These are phyloP conservation scores for Coemansia sp. DNA, from an alignment of 371 early-diverging fungal species.

Conservation along the genomic window DNA sequence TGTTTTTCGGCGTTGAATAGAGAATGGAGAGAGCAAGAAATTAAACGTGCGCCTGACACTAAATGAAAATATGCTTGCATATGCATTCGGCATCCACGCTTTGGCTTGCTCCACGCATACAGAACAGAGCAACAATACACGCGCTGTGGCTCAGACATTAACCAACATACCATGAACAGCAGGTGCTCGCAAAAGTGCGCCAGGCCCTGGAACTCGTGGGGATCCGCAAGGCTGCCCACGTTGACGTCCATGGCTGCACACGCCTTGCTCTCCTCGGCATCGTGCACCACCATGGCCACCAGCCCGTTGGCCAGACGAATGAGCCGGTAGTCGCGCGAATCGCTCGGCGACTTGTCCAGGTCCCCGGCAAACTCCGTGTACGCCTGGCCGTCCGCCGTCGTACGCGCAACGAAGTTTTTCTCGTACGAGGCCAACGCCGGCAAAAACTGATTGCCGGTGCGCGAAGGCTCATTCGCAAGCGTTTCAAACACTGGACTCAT, in stretches of 20 bases:
- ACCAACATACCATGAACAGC: conserved; percentile 75
- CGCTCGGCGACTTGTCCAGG: conserved; percentile 59
- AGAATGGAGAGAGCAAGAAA: too few relatives aligned
- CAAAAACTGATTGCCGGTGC: conserved; percentile 21
- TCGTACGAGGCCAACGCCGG: conserved; percentile 31
- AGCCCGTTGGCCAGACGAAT: conserved; percentile 80
- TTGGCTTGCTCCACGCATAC: too few relatives aligned
- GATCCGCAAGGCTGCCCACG: conserved; percentile 86
- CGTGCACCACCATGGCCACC: conserved; percentile 79
- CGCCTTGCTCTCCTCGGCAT: conserved; percentile 80
- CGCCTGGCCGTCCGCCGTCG: conserved; percentile 9
- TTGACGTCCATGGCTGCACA: conserved; percentile 90
- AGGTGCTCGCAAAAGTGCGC: conserved; percentile 99
- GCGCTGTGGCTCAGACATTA: neutral
- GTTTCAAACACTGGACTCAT: conserved; percentile 31
- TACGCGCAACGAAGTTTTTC: conserved; percentile 25
- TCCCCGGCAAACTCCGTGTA: conserved; percentile 27
- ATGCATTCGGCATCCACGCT: neutral
- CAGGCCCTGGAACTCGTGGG: conserved; percentile 81
- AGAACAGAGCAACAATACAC: neutral
- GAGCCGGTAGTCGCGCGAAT: conserved; percentile 79
- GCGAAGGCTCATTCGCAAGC: conserved; percentile 21
- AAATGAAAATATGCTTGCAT: neutral
- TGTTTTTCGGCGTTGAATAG: too few relatives aligned
- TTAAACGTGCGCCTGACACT: neutral